Evolutionary conservation across 2,329 filamentous ascomycete genomes (phyloP), one percentile per base, ranked within the genome.

Genomic region (Verticillium nonalfalfae): DNA sequence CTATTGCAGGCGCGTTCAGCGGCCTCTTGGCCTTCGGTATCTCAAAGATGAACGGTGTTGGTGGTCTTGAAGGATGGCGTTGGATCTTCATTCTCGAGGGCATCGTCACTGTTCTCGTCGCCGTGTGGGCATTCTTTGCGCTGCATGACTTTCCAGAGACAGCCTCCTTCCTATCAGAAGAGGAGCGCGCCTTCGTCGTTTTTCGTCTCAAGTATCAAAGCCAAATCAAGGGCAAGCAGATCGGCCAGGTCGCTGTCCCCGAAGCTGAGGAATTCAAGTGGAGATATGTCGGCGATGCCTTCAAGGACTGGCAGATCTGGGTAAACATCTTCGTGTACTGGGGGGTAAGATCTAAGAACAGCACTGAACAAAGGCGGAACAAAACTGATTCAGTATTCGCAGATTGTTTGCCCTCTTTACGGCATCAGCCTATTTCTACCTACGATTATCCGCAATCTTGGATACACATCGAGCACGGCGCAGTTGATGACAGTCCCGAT

Each of bases 121-220:
- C 90, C 0, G 62, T 87, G 4, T 67, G 79, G 1, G 86, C 86
- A 0, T 93, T 89, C 74, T 93, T 86, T 78, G 79, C 87, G 65
- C 84, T 96, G 0, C 83, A 90, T 66, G 91, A 96, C 68, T 96
- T 92, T 67, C 93, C 93, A 0, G 90, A 92, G 65, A 86, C 90
- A 31, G 90, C 91, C 0, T 82, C 68, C 0, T 96, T 96, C 70
- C 80, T 96, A 26, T 87, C 85, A 0, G 82, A 86, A 9, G 83
- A 85, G 38, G 91, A 96, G 67, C 83, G 89, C 2, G 83, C 81
- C 1, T 87, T 91, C 56, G 89, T 95, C 0, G 77, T 92, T 2
- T 83, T 84, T 15, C 83, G 92, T 0, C 78, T 96, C 26, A 87
- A 86, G 63, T 82, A 82, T 18, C 91, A 96, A 78, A 76, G 75